phyloP scores from a whole-genome alignment of 2,329 filamentous ascomycete species.

The Stachybotrys chartarum region DNA sequence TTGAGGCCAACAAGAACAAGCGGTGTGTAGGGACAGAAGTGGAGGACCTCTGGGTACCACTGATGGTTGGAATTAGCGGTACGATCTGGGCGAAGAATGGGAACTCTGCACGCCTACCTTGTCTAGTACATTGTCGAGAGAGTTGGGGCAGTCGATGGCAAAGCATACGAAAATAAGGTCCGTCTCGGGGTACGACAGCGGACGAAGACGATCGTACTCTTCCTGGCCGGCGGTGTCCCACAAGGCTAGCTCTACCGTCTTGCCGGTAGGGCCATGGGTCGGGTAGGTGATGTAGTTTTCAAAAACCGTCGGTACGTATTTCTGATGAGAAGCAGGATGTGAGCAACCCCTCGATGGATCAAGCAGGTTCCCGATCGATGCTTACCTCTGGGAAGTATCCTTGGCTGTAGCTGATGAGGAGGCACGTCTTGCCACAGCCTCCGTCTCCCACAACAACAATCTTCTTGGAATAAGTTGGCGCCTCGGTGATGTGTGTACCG shows the following conservation, averaged over 20 bases:
- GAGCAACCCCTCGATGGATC: background rate
- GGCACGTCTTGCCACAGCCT: slow-evolving; percentile 96
- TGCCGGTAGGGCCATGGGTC: slow-evolving; percentile 77
- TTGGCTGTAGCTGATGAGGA: slow-evolving; percentile 97
- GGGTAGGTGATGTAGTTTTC: slow-evolving; percentile 99
- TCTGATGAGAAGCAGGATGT: slow-evolving; percentile 50
- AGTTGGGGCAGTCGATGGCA: slow-evolving; percentile 97
- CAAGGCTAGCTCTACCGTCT: slow-evolving; percentile 90
- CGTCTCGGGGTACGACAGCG: slow-evolving; percentile 95
- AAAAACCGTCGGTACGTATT: slow-evolving; percentile 99
- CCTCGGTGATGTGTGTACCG: slow-evolving; percentile 80
- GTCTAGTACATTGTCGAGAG: slow-evolving; percentile 95
- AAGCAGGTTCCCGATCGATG: background rate
- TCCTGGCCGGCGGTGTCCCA: slow-evolving; percentile 99
- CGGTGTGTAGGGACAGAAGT: slow-evolving; percentile 97
- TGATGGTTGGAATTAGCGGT: slow-evolving; percentile 28
- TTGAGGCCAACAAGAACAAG: slow-evolving; percentile 95
- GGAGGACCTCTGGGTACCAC: slow-evolving; percentile 99
- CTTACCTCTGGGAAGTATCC: slow-evolving; percentile 97
- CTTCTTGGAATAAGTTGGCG: slow-evolving; percentile 94
- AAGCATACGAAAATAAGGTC: slow-evolving; percentile 98
- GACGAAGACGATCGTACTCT: slow-evolving; percentile 93
- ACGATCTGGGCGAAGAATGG: background rate
- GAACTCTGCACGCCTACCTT: slow-evolving; percentile 55
- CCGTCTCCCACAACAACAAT: slow-evolving; percentile 98